Percentiles rank a stretch among this genome's conserved stretches.
These are phyloP conservation scores for Acacia acuminata DNA, from an alignment of 306 rosid genomes.

Conservation along the genomic window DNA sequence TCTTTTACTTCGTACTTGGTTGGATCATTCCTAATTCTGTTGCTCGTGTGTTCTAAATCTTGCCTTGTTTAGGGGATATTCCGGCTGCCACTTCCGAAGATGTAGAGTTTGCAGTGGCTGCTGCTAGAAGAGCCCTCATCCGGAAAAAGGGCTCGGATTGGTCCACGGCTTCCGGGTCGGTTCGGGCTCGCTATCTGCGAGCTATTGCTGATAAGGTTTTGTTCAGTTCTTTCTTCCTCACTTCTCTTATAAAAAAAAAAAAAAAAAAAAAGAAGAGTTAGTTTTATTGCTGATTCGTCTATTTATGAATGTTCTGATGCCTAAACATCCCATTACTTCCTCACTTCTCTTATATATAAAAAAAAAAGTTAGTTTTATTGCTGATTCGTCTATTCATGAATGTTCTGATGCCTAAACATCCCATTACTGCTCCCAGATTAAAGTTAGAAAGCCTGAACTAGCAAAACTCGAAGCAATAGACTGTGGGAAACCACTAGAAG, in stretches of 20 bases:
- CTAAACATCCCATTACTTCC: neutral
- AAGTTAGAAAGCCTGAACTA: slow-evolving; percentile 57
- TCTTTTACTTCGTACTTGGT: neutral
- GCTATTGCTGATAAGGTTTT: slow-evolving; percentile 87
- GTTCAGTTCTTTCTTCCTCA: neutral
- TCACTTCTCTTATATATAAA: neutral
- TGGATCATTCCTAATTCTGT: neutral
- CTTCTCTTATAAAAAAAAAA: neutral
- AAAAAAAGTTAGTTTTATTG: neutral
- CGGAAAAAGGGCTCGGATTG: slow-evolving; percentile 81
- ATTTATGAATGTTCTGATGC: neutral
- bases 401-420: neutral
- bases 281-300: neutral
- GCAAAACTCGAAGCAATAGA: slow-evolving; percentile 81
- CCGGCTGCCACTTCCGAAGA: slow-evolving; percentile 95
- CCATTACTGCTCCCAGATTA: slow-evolving; percentile 44
- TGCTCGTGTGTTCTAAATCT: neutral
- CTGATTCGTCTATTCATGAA: neutral
- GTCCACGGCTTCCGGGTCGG: slow-evolving; percentile 76
- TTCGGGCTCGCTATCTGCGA: slow-evolving; percentile 88
- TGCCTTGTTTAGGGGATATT: slow-evolving; percentile 54
- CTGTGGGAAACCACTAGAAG: slow-evolving; percentile 91
- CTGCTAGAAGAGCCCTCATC: slow-evolving; percentile 71
- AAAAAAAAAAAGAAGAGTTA: no score
- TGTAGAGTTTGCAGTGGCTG: slow-evolving; percentile 80